phyloP scores from a whole-genome alignment of 2,329 filamentous ascomycete genomes.

The Davidsoniella virescens region DNA sequence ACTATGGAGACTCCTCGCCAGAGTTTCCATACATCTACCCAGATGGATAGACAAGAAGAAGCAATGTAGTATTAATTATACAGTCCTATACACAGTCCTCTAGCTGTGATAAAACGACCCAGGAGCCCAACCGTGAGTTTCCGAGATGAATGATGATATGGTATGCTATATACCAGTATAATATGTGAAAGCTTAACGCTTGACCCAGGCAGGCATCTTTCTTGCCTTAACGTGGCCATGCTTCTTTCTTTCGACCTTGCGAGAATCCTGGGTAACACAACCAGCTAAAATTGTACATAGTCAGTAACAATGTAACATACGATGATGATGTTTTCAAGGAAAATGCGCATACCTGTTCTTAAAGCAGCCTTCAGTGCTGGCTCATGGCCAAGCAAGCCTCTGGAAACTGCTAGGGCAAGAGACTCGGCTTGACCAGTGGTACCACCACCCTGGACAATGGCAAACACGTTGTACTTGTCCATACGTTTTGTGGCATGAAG shows the following conservation, averaged over 20 bases:
- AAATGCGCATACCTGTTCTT: slow-evolving; percentile 51
- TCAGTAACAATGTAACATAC: slow-evolving; percentile 24
- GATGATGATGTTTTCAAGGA: slow-evolving; percentile 4
- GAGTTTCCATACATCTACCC: too few species aligned
- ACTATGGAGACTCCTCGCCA: too few species aligned
- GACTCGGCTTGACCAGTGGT: slow-evolving; percentile 93
- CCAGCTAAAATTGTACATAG: slow-evolving; percentile 47
- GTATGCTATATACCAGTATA: not conserved
- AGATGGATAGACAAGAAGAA: too few species aligned
- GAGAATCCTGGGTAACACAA: slow-evolving; percentile 76
- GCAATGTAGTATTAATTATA: too few species aligned
- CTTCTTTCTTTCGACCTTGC: slow-evolving; percentile 96
- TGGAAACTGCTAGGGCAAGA: slow-evolving; percentile 74
- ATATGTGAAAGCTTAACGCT: slow-evolving; percentile 35
- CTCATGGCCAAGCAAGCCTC: slow-evolving; percentile 79
- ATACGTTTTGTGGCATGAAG: slow-evolving; percentile 65
- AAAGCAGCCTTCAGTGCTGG: slow-evolving; percentile 77
- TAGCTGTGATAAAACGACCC: not conserved
- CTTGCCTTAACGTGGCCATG: slow-evolving; percentile 87
- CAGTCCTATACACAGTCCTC: not conserved
- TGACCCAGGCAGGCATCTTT: slow-evolving; percentile 98
- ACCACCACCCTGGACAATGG: slow-evolving; percentile 67
- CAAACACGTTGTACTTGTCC: slow-evolving; percentile 97
- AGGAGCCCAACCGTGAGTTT: not conserved
- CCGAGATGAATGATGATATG: not conserved